These are phyloP conservation scores for Hortiboletus campestris DNA, from an alignment of 768 basidiomycete genomes.

Conservation along the genomic window DNA sequence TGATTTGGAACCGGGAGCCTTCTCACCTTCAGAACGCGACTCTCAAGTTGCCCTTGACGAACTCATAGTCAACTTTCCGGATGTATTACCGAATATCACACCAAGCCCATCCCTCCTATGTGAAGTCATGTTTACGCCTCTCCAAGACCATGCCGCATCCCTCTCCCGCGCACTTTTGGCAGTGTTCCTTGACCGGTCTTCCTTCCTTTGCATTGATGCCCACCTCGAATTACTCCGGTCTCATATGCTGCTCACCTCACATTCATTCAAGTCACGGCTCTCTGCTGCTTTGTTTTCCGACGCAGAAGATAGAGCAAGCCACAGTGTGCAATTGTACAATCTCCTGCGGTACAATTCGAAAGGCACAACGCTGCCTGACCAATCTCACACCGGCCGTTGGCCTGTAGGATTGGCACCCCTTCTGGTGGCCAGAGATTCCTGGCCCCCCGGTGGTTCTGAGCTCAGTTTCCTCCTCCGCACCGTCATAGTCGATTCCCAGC, in stretches of 20 bases:
- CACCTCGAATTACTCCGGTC: slow-evolving; percentile 71
- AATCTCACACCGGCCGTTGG: slow-evolving; percentile 37
- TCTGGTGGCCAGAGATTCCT: slow-evolving; percentile 69
- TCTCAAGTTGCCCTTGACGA: slow-evolving; percentile 33
- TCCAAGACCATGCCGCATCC: slow-evolving; percentile 56
- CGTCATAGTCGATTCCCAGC: slow-evolving; percentile 81
- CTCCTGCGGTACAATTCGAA: slow-evolving; percentile 23
- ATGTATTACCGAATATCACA: slow-evolving; percentile 54
- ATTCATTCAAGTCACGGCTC: slow-evolving; percentile 71
- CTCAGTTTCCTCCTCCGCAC: slow-evolving; percentile 80
- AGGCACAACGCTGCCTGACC: slow-evolving; percentile 18
- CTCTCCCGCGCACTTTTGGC: slow-evolving; percentile 67
- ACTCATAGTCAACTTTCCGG: slow-evolving; percentile 61
- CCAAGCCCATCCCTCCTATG: slow-evolving; percentile 65
- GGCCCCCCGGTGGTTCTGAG: slow-evolving; percentile 88
- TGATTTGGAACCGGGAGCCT: slow-evolving; percentile 62
- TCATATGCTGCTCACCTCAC: slow-evolving; percentile 70
- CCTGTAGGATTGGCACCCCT: slow-evolving; percentile 72
- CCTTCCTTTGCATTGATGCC: slow-evolving; percentile 63
- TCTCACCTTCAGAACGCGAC: slow-evolving; percentile 24
- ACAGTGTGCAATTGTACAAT: slow-evolving; percentile 28
- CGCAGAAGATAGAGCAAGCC: slow-evolving; percentile 46
- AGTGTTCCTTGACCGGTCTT: slow-evolving; percentile 61
- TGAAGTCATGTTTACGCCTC: slow-evolving; percentile 58
- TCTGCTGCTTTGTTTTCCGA: slow-evolving; percentile 77